Evolutionary conservation across 2,329 filamentous ascomycete genomes (phyloP), one percentile per base, ranked within the genome.

Genomic region (Gaeumannomyces tritici): DNA sequence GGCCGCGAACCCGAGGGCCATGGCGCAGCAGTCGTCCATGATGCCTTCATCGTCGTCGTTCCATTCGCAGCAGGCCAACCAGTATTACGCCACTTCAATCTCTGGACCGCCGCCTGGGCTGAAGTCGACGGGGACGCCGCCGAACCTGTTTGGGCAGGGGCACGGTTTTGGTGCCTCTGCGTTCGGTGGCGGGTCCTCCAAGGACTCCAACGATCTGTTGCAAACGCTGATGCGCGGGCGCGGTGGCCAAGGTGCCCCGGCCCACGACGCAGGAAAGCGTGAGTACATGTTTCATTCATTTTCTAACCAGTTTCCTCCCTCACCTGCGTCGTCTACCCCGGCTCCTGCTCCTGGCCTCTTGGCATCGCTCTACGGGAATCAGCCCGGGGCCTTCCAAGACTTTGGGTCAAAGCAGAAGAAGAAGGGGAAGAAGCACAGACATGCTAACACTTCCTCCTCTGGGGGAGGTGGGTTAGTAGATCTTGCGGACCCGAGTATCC

Each of bases 391-490:
- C 80, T 91, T 91, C 81, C 90, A 93, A 87, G 92, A 96, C 76
- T 88, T 89, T 81, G 89, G 89, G 81, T 89, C 90, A 81, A 96
- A 96, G 88, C 92, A 96, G 86, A 96, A 96, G 89, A 97, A 96
- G 87, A 96, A 96, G 91, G 92, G 92, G 83, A 97, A 96, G 88
- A 97, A 97, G 91, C 93, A 97, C 85, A 96, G 93, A 88, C 93
- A 97, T 89, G 93, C 92, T 95, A 96, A 97, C 91, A 97, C 93
- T 93, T 96, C 93, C 90, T 98, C 93, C 88, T 96, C 92, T 87
- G 90, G 90, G 83, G 93, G 92, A 87, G 91, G 91, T 90, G 93
- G 91, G 83, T 87, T 97, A 93, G 93, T 96, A 83, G 93, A 98
- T 96, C 91, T 96, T 93, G 91, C 90, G 84, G 93, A 98, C 91